phyloP scores from a whole-genome alignment of 257 asterid genomes.

The Solanum peruvianum region DNA sequence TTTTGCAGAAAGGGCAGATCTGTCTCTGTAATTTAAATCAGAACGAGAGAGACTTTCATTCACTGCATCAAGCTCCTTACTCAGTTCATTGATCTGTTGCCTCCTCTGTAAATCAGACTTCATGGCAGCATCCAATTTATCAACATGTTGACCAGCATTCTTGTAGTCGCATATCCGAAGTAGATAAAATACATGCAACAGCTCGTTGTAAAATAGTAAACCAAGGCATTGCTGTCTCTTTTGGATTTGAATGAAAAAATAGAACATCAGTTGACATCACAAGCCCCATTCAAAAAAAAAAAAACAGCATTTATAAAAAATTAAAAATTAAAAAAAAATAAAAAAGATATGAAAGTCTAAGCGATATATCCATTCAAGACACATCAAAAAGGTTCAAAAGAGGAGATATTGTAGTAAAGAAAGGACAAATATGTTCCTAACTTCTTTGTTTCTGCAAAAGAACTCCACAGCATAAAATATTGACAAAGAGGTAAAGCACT shows the following conservation, averaged over 20 bases:
- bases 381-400: not conserved
- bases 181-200: constrained; percentile 85
- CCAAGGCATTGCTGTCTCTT: constrained; percentile 83
- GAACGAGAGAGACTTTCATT: constrained; percentile 50
- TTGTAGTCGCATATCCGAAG: constrained; percentile 91
- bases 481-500: not conserved
- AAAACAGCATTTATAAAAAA: not conserved
- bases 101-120: constrained; percentile 68
- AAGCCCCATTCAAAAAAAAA: not conserved
- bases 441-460: not conserved
- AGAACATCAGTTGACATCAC: constrained; percentile 11
- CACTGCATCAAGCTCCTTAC: constrained; percentile 51
- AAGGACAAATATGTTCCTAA: not conserved
- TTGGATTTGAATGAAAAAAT: constrained; percentile 7
- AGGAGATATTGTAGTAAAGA: not conserved
- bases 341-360: not conserved
- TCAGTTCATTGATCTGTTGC: constrained; percentile 53
- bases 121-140: constrained; percentile 73
- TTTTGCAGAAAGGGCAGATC: constrained; percentile 59
- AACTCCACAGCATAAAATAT: not conserved
- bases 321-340: not conserved
- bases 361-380: not conserved
- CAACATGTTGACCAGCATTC: constrained; percentile 76
- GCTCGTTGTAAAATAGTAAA: constrained; percentile 68
- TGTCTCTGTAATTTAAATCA: constrained; percentile 52